Percentiles rank a stretch among this genome's conserved stretches.
phyloP scores from a whole-genome alignment of 192 early-diverging fungal species.

The Coemansia erecta region DNA sequence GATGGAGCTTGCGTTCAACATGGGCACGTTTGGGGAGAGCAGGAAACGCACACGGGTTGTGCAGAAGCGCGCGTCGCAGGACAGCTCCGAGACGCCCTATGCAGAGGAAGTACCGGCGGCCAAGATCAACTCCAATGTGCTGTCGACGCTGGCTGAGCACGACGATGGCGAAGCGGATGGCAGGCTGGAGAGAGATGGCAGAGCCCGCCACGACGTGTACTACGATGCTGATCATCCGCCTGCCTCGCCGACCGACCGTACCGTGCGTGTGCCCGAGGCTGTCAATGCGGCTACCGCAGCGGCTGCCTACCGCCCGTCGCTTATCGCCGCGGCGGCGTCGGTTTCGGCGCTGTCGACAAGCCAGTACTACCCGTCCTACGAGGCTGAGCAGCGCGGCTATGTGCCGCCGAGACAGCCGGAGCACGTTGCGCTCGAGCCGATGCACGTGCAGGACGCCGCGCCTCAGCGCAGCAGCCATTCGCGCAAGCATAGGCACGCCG shows the following conservation, averaged over 20 bases:
- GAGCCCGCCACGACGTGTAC: too few relatives aligned
- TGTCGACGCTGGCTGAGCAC: not conserved
- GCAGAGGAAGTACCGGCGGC: not conserved
- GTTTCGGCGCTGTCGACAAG: not conserved
- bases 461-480: constrained; percentile 3
- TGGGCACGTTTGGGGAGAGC: constrained; percentile 33
- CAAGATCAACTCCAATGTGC: not conserved
- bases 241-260: too few relatives aligned
- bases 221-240: too few relatives aligned
- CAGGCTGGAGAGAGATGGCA: too few relatives aligned
- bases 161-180: not conserved
- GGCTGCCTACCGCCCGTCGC: not conserved
- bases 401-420: constrained; percentile 2
- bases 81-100: not conserved
- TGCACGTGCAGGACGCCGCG: not conserved
- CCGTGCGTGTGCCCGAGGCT: too few relatives aligned
- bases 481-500: constrained; percentile 9
- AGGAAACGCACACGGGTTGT: constrained; percentile 14
- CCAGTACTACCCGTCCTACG: not conserved
- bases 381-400: not conserved
- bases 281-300: too few relatives aligned
- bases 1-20: constrained; percentile 26
- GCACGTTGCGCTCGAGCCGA: not conserved
- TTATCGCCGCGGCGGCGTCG: not conserved
- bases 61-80: constrained; percentile 13